Base-by-base conservation (phyloP, 345 rosid species). In the Sonneratia alba region DNA sequence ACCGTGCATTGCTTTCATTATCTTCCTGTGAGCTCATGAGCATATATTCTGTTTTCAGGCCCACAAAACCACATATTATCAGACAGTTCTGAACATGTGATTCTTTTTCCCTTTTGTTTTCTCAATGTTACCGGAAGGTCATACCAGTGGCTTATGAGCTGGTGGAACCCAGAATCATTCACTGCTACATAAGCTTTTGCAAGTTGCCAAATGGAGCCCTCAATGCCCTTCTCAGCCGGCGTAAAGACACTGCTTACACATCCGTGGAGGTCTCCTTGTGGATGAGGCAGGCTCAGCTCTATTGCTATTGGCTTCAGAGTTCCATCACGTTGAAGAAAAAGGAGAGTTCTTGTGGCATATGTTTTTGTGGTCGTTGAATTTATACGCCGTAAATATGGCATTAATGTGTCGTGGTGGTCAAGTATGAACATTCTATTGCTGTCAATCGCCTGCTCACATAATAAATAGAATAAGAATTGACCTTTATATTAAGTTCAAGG, bases 91-190 rank as follows among this genome's bases (percentile, higher is more conserved):
- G 15, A 53, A 53, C 59, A n/a, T 5, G 22, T 3, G 22, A 53
- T 53, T 18, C 3, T 27, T 19, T 19, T 53, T 53, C 59, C 57
- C 15, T 59, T 6, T 38, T 27, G 19, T 43, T 21, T 32, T 47
- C 42, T 13, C 24, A 27, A 15, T 5, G 36, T 59, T n/a, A 63
- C 16, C 36, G 37, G 36, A 14, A 55, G 49, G 70, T 32, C 81
- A 63, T 89, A 86, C 97, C 96, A 93, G 77, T 89, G 97, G 79
- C 97, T 93, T 65, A 93, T 77, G 48, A 91, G 96, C 75, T 93
- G 93, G 76, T 93, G 98, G 62, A 75, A 71, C 67, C 97, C 97
- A 13, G 98, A 89, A 76, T 93, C 98, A 37, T 85, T 85, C 37
- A 91, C 91, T 15, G 85, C 87, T 0, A 83, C 98, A 66, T 87